phyloP scores from a whole-genome alignment of 495 filamentous ascomycete genomes.

The Margaritispora aquatica region DNA sequence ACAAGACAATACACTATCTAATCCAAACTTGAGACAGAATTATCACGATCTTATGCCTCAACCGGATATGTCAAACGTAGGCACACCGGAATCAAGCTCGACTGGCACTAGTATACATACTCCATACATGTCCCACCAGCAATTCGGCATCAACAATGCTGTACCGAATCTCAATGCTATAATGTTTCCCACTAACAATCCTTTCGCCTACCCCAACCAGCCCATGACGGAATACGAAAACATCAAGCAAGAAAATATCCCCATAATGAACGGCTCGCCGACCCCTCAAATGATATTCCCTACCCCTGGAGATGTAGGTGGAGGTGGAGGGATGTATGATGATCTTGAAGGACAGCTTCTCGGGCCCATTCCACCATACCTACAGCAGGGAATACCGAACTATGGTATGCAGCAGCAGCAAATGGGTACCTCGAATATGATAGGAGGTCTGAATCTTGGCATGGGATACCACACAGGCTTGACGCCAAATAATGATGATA shows the following conservation, averaged over 20 bases:
- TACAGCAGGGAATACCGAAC: conserved; percentile 22
- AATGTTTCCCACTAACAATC: conserved; percentile 90
- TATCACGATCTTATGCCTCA: conserved; percentile 20
- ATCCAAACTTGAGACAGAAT: conserved; percentile 20
- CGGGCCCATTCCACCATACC: conserved; percentile 47
- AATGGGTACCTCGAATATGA: conserved; percentile 3
- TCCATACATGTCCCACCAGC: conserved; percentile 7
- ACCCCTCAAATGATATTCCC: conserved; percentile 22
- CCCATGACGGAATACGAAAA: conserved; percentile 56
- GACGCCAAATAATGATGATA: conserved; percentile 11
- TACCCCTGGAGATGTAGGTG: conserved; percentile 9
- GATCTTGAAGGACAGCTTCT: conserved; percentile 49
- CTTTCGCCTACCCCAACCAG: conserved; percentile 84
- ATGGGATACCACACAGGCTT: conserved; percentile 15
- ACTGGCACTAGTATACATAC: conserved; percentile 8
- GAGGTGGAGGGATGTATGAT: conserved; percentile 25
- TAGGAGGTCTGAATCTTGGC: conserved; percentile 9
- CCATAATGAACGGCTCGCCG: conserved; percentile 9
- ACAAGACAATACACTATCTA: conserved; percentile 17
- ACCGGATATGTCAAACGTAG: conserved; percentile 14
- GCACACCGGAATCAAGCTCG: conserved; percentile 19
- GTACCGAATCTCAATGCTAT: conserved; percentile 63
- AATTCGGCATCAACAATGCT: conserved; percentile 8
- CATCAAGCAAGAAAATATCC: conserved; percentile 26
- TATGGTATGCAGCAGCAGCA: not conserved